Evolutionary conservation across 345 rosid genomes (phyloP), one percentile per base, ranked within the genome.

Genomic region (Microcos paniculata): DNA sequence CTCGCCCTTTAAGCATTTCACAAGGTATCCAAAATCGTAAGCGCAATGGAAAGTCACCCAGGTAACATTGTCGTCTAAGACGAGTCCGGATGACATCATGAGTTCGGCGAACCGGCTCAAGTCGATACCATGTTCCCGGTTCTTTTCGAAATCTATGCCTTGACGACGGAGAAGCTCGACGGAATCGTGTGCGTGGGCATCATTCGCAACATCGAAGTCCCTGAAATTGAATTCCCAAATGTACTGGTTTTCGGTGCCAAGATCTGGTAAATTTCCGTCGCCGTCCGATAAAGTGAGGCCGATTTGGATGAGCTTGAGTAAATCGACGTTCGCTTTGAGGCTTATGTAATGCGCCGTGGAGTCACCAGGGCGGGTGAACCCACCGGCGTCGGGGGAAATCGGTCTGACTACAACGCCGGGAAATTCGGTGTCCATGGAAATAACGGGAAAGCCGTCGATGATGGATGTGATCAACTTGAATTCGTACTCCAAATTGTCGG

Each of bases 21-120:
- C 84, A 28, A 90, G 74, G 84, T 90, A 90, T 40, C 90, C 90
- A 43, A 90, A 90, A 80, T 90, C 94, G 48, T 87, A 88, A 19
- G 88, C 89, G 75, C 94, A 80, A 59, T 90, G 94, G 72, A 90
- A 90, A 23, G 92, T 84, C 19, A 90, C 90, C 94, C 94, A 90
- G 49, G 84, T 88, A n/a, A 90, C 87, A 3, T 76, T 55, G 3
- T 81, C 77, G 76, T 82, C 83, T 62, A 86, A 76, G 19, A 90
- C 85, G 53, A 88, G 82, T 1, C 94, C 94, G 7, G 92, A 87
- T 3, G 87, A 81, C 77, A 88, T 81, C 89, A 88, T 76, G 80
- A 88, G 53, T 72, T 82, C 85, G 0, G 88, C 90, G 66, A 90
- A 90, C 19, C 26, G 77, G n/a, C 55, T 62, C 18, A 86, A 84